phyloP scores from a whole-genome alignment of 805 yeast species.

The Nakazawaea siamensis region DNA sequence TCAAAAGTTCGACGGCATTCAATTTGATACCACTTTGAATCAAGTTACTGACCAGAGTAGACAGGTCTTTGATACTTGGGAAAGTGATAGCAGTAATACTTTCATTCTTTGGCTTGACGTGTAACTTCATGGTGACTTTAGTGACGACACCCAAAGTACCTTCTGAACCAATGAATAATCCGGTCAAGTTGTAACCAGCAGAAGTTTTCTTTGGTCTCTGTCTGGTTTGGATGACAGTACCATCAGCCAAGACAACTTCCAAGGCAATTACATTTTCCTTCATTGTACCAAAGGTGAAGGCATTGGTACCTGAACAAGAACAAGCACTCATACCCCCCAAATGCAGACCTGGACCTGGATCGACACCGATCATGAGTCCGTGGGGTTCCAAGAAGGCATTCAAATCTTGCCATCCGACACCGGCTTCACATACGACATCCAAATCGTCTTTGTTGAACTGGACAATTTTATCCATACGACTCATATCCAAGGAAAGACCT shows the following conservation, averaged over 20 bases:
- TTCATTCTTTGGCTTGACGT: constrained; percentile 43
- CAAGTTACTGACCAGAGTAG: constrained; percentile 47
- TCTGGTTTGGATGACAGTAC: constrained; percentile 60
- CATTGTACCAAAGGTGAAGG: constrained; percentile 74
- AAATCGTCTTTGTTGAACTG: constrained; percentile 46
- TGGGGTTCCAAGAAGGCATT: constrained; percentile 35
- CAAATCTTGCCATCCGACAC: constrained; percentile 61
- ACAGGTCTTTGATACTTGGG: constrained; percentile 50
- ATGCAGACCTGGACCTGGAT: constrained; percentile 71
- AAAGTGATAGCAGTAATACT: constrained; percentile 58
- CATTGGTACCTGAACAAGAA: constrained; percentile 72
- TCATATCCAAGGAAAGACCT: constrained; percentile 44
- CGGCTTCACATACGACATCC: constrained; percentile 57
- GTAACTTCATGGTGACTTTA: constrained; percentile 47
- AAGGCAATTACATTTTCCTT: constrained; percentile 60
- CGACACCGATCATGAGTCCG: constrained; percentile 52
- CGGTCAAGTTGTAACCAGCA: constrained; percentile 69
- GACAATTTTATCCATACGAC: constrained; percentile 42
- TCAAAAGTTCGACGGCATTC: constrained; percentile 63
- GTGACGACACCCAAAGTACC: constrained; percentile 60
- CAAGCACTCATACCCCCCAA: constrained; percentile 75
- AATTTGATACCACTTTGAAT: constrained; percentile 53
- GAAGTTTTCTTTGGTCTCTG: constrained; percentile 64
- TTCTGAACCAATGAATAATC: constrained; percentile 62
- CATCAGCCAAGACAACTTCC: constrained; percentile 72